Conservation (phyloP, 345 rosid species). For the Cardamine chenopodiifolia region DNA sequence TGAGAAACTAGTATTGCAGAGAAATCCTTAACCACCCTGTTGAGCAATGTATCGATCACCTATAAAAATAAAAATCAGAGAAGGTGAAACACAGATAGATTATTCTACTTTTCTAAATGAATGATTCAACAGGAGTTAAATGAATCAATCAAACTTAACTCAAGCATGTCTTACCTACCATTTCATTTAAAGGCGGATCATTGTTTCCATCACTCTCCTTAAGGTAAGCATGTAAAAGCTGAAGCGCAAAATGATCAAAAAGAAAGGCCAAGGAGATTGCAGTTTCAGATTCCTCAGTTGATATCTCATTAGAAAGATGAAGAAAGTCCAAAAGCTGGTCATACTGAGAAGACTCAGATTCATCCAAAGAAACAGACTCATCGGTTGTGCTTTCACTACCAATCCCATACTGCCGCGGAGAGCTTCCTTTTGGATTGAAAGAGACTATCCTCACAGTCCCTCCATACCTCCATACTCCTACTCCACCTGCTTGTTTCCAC, state of each 20-base stretch:
- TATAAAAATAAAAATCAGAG: constrained; percentile 37
- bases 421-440: constrained; percentile 57
- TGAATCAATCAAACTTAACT: neutral
- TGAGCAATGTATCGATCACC: constrained; percentile 81
- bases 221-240: constrained; percentile 82
- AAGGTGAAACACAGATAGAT: neutral
- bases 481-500: constrained; percentile 95
- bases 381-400: constrained; percentile 83
- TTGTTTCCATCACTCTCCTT: constrained; percentile 64
- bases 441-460: constrained; percentile 90
- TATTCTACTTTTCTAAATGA: neutral
- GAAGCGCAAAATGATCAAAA: constrained; percentile 80
- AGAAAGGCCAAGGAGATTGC: constrained; percentile 76
- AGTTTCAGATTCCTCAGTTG: constrained; percentile 76
- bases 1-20: constrained; percentile 86
- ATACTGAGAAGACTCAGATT: constrained; percentile 83
- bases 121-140: neutral
- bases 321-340: constrained; percentile 87
- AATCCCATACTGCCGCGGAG: constrained; percentile 56
- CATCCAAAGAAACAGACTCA: constrained; percentile 80
- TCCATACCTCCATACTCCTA: constrained; percentile 97
- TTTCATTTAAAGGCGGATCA: constrained; percentile 84
- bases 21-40: constrained; percentile 85
- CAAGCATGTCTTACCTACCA: constrained; percentile 73
- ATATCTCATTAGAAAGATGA: constrained; percentile 76